Percentiles rank a stretch among this genome's conserved stretches.
phyloP scores from a whole-genome alignment of 139 green algal species.

The Chlamydomonas eustigma region DNA sequence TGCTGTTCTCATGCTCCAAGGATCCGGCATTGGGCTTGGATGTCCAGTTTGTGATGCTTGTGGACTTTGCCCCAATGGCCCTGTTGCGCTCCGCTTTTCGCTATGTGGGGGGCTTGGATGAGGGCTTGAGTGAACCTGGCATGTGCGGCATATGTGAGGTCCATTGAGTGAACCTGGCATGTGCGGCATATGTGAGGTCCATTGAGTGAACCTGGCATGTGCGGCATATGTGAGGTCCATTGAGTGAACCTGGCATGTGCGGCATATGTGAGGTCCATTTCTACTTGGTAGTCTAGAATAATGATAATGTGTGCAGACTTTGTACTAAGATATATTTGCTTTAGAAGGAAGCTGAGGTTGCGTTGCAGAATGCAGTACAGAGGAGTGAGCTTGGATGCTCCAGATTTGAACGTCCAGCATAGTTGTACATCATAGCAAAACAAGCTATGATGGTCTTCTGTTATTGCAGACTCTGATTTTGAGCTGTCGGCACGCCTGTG shows the following conservation, averaged over 20 bases:
- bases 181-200: neutral
- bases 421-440: neutral
- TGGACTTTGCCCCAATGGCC: constrained; percentile 28
- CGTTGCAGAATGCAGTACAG: too few species aligned
- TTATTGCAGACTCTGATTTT: neutral
- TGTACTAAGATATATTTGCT: too few species aligned
- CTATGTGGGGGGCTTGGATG: constrained; percentile 25
- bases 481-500: constrained; percentile 13
- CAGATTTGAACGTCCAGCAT: too few species aligned
- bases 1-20: too few species aligned
- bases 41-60: constrained; percentile 10
- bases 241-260: too few species aligned
- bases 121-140: constrained; percentile 10
- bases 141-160: constrained; percentile 22
- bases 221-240: too few species aligned
- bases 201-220: too few species aligned
- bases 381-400: too few species aligned
- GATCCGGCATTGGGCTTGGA: neutral
- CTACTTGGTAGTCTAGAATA: too few species aligned
- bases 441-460: neutral
- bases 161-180: neutral
- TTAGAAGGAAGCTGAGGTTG: too few species aligned
- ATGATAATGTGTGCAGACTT: too few species aligned
- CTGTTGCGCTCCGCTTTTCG: constrained; percentile 14
- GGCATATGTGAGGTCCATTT: too few species aligned